These are phyloP conservation scores for Rutidosis leptorrhynchoides DNA, from an alignment of 129 eudicot genomes.

Conservation along the genomic window DNA sequence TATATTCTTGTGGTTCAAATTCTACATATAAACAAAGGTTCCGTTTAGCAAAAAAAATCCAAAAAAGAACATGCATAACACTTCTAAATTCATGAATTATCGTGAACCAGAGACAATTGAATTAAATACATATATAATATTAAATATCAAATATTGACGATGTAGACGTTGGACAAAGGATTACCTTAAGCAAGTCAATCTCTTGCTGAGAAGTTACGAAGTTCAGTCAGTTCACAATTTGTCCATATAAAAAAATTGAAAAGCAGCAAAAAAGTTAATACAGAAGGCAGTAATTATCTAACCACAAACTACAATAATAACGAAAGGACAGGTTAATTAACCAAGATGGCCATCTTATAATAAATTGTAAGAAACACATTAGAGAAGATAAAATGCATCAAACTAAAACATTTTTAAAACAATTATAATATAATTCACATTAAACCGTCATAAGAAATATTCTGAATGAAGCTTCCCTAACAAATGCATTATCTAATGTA, in stretches of 20 bases:
- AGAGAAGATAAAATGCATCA: slow-evolving; percentile 3
- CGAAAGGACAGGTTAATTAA: slow-evolving; percentile 1
- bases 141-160: not conserved
- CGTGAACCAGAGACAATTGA: slow-evolving; percentile 8
- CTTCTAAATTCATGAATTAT: not conserved
- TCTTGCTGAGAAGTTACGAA: slow-evolving; percentile 69
- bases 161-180: slow-evolving; percentile 1
- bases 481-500: not conserved
- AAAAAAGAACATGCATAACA: not conserved
- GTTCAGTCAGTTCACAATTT: slow-evolving; percentile 23
- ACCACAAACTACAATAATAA: slow-evolving; percentile 3
- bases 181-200: slow-evolving; percentile 95
- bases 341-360: slow-evolving; percentile 4
- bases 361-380: slow-evolving; percentile 5
- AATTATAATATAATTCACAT: slow-evolving; percentile 6
- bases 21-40: slow-evolving; percentile 43
- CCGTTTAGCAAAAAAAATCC: not conserved
- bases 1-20: slow-evolving; percentile 89
- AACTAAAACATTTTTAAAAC: slow-evolving; percentile 4
- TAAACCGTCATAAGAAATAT: not conserved
- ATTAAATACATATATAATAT: not conserved
- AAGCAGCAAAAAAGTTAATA: slow-evolving; percentile 29
- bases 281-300: not conserved
- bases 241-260: slow-evolving; percentile 37
- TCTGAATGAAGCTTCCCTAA: not conserved